Base-by-base conservation (phyloP, 306 rosid genomes). In the Pyrus communis region DNA sequence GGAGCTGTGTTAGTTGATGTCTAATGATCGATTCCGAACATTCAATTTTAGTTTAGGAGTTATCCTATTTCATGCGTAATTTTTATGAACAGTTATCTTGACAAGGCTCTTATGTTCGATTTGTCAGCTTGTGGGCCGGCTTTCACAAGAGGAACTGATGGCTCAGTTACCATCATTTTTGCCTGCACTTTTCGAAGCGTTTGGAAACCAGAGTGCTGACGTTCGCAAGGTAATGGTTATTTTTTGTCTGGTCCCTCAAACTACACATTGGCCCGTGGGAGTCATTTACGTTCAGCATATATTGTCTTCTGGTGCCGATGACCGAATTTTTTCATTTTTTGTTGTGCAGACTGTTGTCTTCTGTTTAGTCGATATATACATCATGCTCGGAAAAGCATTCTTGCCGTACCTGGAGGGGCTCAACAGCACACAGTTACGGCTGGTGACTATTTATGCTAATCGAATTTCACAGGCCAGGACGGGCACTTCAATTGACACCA, bases 331-430 rank as follows among this genome's bases (percentile, higher is more conserved):
- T 78, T 31, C 27, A 4, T 17, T 31, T 75, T 33, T 3, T 80
- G 75, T 78, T 84, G 78, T 79, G 77, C 99, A 96, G 99, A 96
- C 99, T 17, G 99, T 96, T 69, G 99, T 96, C 71, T 96, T 96
- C 91, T 96, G 98, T 86, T 88, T 92, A 8, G 99, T 96, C 85
- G 99, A 96, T 80, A 88, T 96, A 70, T 96, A 96, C 79, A 96
- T 96, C 73, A 91, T 96, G 97, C 99, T 96, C 49, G 99, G 99
- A 85, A 92, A 89, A 85, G 86, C 96, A 69, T 96, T 96, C 88
- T 82, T 91, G 85, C 99, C 99, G 22, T 88, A 88, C 88, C 86
- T 96, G 88, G 93, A 92, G 88, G 96, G 93, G 73, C 97, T 96
- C 27, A 92, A 92, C 88, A 89, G 87, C 89, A 96, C 98, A 28